Conservation (phyloP, 2,329 filamentous ascomycete species). For the Fusarium oxysporum region DNA sequence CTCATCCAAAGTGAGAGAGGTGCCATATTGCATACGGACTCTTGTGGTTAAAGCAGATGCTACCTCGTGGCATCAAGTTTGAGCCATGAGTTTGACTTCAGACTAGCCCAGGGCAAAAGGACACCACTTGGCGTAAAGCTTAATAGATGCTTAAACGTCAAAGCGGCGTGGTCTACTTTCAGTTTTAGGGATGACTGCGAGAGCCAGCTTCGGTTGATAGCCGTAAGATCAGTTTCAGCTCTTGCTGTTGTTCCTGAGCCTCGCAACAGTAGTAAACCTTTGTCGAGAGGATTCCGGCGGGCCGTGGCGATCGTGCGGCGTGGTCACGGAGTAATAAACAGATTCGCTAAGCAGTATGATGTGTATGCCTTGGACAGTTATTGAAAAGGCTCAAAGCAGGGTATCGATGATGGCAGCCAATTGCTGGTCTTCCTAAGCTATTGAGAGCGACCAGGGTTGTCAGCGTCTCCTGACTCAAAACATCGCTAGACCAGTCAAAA, state of each 20-base stretch:
- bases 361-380: neutral
- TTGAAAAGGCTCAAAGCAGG: constrained; percentile 4
- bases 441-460: constrained; percentile 7
- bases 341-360: neutral
- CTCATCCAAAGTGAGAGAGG: constrained; percentile 17
- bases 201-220: neutral
- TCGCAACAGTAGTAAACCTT: neutral
- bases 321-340: constrained; percentile 4
- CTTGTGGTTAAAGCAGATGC: neutral
- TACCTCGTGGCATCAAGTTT: neutral
- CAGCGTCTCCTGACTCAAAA: constrained; percentile 10
- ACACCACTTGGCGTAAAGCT: neutral
- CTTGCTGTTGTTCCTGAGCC: constrained; percentile 4
- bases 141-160: neutral
- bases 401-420: constrained; percentile 15
- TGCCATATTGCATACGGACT: neutral
- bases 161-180: neutral
- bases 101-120: neutral
- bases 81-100: neutral
- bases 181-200: too few species aligned
- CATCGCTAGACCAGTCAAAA: constrained; percentile 7
- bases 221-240: neutral
- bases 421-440: constrained; percentile 5
- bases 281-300: constrained; percentile 26
- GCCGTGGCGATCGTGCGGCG: constrained; percentile 38